These are phyloP conservation scores for Lithocarpus polystachyus DNA, from an alignment of 306 rosid species.

Conservation along the genomic window DNA sequence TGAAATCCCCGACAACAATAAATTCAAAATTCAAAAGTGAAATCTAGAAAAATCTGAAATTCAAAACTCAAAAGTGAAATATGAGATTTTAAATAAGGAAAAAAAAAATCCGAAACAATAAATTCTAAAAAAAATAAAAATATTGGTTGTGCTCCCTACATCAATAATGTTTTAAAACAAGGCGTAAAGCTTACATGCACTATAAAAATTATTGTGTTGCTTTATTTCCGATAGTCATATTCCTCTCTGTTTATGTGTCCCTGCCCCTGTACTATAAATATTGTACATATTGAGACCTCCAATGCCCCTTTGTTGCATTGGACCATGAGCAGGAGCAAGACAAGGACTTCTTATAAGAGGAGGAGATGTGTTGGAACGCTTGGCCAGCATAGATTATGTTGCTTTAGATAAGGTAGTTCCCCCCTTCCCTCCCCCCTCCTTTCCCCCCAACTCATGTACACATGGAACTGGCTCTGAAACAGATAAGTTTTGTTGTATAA, in stretches of 20 bases:
- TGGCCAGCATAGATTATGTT: conserved; percentile 68
- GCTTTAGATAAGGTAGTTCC: conserved; percentile 82
- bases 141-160: too few relatives aligned
- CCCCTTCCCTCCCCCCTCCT: background rate
- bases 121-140: too few relatives aligned
- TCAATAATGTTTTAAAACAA: background rate
- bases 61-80: too few relatives aligned
- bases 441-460: background rate
- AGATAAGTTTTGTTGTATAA: background rate
- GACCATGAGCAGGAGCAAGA: conserved; percentile 78
- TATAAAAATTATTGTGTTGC: background rate
- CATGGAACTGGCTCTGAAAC: background rate
- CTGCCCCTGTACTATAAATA: background rate
- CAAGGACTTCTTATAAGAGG: conserved; percentile 95
- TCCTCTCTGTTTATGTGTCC: background rate
- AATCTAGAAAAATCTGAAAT: too few relatives aligned
- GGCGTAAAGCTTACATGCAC: background rate
- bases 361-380: conserved; percentile 91
- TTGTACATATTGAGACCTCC: background rate
- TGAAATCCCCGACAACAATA: too few relatives aligned
- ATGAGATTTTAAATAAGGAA: too few relatives aligned
- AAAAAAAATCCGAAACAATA: too few relatives aligned
- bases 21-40: too few relatives aligned
- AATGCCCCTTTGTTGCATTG: background rate
- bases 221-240: background rate